These are phyloP conservation scores for Vigna unguiculata DNA, from an alignment of 306 rosid species.

Conservation along the genomic window DNA sequence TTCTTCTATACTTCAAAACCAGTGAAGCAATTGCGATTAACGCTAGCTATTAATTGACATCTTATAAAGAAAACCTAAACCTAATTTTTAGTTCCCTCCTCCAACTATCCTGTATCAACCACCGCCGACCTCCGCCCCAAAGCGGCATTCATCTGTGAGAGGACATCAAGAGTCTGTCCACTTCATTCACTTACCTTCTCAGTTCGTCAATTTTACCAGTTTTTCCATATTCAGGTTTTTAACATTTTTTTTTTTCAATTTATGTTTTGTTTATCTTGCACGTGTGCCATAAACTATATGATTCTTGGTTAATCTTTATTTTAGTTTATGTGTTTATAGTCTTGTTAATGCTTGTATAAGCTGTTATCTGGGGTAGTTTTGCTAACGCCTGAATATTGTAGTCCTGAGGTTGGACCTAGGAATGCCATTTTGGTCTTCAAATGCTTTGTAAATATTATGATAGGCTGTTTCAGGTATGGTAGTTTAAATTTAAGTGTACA, in stretches of 20 bases:
- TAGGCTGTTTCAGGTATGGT: background rate
- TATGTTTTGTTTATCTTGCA: no score
- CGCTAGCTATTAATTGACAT: no score
- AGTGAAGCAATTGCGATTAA: no score
- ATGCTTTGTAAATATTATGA: background rate
- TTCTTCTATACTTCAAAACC: no score
- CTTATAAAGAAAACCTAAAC: background rate
- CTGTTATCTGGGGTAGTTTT: background rate
- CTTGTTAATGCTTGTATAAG: background rate
- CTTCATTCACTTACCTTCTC: background rate
- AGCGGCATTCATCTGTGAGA: background rate
- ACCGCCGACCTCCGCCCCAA: background rate
- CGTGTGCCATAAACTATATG: no score
- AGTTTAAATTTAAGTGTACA: background rate
- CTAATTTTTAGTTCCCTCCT: background rate
- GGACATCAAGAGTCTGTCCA: background rate
- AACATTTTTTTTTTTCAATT: background rate
- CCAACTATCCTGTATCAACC: background rate
- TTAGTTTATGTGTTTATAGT: no score
- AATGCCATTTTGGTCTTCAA: background rate
- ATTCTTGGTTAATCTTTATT: no score
- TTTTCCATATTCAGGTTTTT: background rate
- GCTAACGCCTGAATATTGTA: no score
- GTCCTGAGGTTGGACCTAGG: background rate
- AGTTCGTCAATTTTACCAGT: background rate